Conservation (phyloP, 176 grass and related monocot genomes). For the Rhipidocladum racemiflorum region DNA sequence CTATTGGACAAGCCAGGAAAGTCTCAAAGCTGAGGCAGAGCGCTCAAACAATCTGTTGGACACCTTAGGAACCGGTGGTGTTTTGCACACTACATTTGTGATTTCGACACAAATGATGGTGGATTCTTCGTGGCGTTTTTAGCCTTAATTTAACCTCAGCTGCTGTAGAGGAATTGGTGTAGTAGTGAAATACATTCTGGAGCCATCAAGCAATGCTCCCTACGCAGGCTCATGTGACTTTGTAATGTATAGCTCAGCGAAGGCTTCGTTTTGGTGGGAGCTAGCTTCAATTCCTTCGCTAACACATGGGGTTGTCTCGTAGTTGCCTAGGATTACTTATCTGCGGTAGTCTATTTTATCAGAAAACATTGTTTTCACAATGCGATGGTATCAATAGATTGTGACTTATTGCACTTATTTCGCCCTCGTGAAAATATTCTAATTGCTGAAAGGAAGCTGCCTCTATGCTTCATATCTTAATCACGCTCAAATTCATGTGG, state of each 20-base stretch:
- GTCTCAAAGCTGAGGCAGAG: background rate
- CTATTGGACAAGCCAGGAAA: background rate
- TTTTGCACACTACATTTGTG: background rate
- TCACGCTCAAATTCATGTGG: too few relatives aligned
- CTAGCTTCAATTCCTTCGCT: background rate
- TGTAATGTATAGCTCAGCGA: background rate
- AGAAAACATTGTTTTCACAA: background rate
- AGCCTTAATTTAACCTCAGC: background rate
- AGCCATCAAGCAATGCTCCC: background rate
- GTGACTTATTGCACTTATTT: background rate
- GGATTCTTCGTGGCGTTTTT: background rate
- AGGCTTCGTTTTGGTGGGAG: background rate
- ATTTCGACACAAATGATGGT: background rate
- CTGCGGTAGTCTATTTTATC: background rate
- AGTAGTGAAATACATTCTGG: background rate
- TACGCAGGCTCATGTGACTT: background rate
- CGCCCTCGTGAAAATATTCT: too few relatives aligned
- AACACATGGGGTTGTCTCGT: background rate
- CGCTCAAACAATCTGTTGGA: slow-evolving; percentile 15
- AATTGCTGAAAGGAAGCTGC: too few relatives aligned
- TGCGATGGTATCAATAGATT: background rate
- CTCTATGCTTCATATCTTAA: too few relatives aligned
- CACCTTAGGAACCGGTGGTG: background rate
- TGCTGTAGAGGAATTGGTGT: background rate
- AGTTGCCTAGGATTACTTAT: background rate